Evolutionary conservation across 345 rosid species (phyloP).

Genomic region (Triadica sebifera): DNA sequence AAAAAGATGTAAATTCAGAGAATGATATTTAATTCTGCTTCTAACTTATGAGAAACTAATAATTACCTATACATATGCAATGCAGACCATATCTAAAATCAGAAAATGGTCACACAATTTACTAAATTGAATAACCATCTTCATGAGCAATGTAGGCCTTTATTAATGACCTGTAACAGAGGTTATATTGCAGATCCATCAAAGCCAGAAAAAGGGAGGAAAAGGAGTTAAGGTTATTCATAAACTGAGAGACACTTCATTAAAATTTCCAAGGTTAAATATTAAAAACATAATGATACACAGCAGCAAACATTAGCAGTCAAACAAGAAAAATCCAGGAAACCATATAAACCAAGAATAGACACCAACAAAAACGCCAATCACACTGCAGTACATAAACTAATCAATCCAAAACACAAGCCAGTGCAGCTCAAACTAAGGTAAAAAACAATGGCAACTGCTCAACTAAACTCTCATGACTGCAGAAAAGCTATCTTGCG

Average conservation of each 20-base stretch:
- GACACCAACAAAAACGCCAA: neutral
- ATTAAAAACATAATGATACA: neutral
- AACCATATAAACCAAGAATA: neutral
- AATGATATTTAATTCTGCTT: too few species aligned
- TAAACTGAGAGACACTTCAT: neutral
- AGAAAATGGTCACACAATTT: too few species aligned
- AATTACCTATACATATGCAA: too few species aligned
- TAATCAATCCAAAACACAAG: neutral
- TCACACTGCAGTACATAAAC: neutral
- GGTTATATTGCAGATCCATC: too few species aligned
- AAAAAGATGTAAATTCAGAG: too few species aligned
- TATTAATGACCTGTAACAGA: too few species aligned
- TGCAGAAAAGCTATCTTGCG: neutral
- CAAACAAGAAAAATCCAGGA: too few species aligned
- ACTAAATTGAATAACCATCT: too few species aligned
- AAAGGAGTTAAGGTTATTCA: neutral
- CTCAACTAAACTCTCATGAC: neutral
- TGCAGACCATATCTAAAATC: too few species aligned
- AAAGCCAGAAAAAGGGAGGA: neutral
- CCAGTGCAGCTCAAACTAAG: neutral
- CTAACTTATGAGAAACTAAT: too few species aligned
- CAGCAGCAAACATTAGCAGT: neutral
- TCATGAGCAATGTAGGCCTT: too few species aligned
- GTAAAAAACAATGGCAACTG: neutral
- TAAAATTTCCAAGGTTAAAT: neutral